Evolutionary conservation across 1,284 basidiomycete genomes (phyloP).

Genomic region (Cryptococcus jaspeensis): DNA sequence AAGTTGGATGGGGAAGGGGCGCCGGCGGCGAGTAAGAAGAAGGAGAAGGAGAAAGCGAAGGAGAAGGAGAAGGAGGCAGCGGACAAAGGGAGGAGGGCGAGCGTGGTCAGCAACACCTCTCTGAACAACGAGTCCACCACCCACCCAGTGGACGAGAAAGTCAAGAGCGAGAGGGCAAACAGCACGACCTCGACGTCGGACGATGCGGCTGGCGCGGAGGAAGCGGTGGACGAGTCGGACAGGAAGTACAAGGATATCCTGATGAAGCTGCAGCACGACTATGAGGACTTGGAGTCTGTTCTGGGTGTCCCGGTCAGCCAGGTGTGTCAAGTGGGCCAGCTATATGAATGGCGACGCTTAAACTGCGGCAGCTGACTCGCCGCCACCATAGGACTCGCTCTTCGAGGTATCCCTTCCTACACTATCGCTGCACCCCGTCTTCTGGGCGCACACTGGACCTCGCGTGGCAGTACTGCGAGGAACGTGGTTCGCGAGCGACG

Average conservation of each 20-base stretch:
- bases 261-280: conserved; percentile 30
- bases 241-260: conserved; percentile 36
- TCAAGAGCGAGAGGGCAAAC: conserved; percentile 17
- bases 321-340: conserved; percentile 35
- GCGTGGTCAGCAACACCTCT: no score
- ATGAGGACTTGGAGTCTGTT: conserved; percentile 41
- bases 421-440: conserved; percentile 55
- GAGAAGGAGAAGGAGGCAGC: conserved; percentile 41
- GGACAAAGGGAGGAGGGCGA: conserved; percentile 2
- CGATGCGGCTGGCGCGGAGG: conserved; percentile 16
- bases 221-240: conserved; percentile 14
- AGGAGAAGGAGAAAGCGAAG: conserved; percentile 61
- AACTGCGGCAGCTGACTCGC: neutral
- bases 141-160: conserved; percentile 15
- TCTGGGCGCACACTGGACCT: conserved; percentile 56
- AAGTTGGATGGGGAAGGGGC: conserved; percentile 34
- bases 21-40: conserved; percentile 18
- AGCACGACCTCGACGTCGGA: conserved; percentile 7
- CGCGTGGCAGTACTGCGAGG: conserved; percentile 55
- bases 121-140: conserved; percentile 2
- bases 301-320: conserved; percentile 49
- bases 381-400: conserved; percentile 44
- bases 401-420: conserved; percentile 49
- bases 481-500: conserved; percentile 56
- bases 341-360: neutral